phyloP scores from a whole-genome alignment of 257 asterid genomes.

The Buddleja alternifolia region DNA sequence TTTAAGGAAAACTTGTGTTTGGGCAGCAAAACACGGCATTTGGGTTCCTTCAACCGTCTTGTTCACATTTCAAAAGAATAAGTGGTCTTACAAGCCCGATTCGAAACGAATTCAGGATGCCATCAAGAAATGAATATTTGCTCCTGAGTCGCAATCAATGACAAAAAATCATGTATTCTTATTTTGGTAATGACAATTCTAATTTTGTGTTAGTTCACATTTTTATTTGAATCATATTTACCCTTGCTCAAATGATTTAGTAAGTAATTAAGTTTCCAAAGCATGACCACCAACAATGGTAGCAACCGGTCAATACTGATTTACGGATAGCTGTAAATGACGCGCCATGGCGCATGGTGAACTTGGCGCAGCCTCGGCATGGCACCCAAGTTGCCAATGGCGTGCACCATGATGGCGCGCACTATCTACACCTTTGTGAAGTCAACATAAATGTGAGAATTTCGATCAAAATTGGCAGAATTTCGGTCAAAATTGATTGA shows the following conservation, averaged over 20 bases:
- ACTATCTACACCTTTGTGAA: too few relatives aligned
- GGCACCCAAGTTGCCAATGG: too few relatives aligned
- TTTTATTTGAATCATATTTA: background rate
- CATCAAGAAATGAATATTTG: background rate
- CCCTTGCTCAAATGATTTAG: background rate
- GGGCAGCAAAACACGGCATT: background rate
- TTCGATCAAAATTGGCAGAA: too few relatives aligned
- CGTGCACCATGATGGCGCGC: too few relatives aligned
- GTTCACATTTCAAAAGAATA: constrained; percentile 1
- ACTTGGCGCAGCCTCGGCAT: too few relatives aligned
- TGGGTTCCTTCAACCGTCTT: background rate
- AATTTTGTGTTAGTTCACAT: background rate
- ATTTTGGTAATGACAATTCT: background rate
- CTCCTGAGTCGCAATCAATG: background rate
- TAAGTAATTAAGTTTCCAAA: background rate
- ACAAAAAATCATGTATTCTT: background rate
- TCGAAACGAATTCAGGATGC: background rate
- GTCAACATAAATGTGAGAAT: too few relatives aligned
- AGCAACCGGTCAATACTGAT: too few relatives aligned
- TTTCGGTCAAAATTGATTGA: too few relatives aligned
- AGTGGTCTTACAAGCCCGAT: background rate
- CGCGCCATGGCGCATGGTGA: too few relatives aligned
- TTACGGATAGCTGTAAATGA: too few relatives aligned
- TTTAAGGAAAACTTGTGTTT: background rate
- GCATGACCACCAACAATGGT: constrained; percentile 8